Conservation (phyloP, 176 grass and related monocot species). For the Bonia amplexicaulis region DNA sequence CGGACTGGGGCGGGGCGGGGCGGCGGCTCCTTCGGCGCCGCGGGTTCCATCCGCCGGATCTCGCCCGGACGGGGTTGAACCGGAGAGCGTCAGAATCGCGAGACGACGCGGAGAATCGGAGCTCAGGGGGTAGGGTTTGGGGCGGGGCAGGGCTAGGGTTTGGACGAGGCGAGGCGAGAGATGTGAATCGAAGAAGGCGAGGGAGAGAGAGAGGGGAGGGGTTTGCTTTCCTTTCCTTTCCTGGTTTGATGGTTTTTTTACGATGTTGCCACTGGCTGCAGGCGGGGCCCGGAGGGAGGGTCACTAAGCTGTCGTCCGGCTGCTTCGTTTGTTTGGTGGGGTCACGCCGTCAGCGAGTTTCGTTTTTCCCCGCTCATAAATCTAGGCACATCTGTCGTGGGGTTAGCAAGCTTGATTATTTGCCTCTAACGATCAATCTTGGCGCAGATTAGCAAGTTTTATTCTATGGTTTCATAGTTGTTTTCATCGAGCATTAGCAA, state of each 20-base stretch:
- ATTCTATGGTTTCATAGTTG: too few relatives aligned
- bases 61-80: slow-evolving; percentile 16
- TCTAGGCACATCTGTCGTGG: too few relatives aligned
- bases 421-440: too few relatives aligned
- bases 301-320: too few relatives aligned
- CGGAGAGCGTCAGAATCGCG: slow-evolving; percentile 1
- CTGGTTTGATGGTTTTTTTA: not conserved
- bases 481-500: too few relatives aligned
- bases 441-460: too few relatives aligned
- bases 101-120: not conserved
- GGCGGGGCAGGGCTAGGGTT: slow-evolving; percentile 39
- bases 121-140: slow-evolving; percentile 20
- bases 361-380: too few relatives aligned
- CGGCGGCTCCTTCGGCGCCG: slow-evolving; percentile 57
- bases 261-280: not conserved
- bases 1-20: slow-evolving; percentile 23
- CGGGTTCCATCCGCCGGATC: slow-evolving; percentile 49
- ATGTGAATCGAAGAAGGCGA: slow-evolving; percentile 21
- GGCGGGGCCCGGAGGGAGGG: too few relatives aligned
- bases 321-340: too few relatives aligned
- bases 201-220: not conserved
- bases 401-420: too few relatives aligned
- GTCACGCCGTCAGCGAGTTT: too few relatives aligned
- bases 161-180: slow-evolving; percentile 16
- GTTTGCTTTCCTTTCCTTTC: not conserved